Evolutionary conservation across 1,284 basidiomycete genomes (phyloP), one percentile per base, ranked within the genome.

Genomic region (Papiliotrema fonsecae): DNA sequence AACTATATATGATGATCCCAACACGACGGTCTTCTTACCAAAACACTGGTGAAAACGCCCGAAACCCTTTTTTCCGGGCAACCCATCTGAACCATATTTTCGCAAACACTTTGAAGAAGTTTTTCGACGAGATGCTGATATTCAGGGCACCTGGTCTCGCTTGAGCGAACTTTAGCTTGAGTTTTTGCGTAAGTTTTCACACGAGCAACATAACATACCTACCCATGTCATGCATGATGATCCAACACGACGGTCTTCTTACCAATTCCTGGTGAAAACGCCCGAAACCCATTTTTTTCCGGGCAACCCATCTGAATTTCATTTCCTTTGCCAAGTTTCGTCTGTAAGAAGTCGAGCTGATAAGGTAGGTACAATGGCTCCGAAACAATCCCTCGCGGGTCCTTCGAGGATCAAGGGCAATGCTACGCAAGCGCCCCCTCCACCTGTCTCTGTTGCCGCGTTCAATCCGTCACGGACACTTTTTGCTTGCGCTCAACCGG

Each of bases 11-110:
- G 69, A 70, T 65, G 69, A 70, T 70, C 56, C n/a, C 54, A 67
- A 63, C 69, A 70, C 69, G 69, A 70, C 69, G 69, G 69, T 70
- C 69, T 70, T 60, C 69, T 67, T 60, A 70, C 52, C 52, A n/a
- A n/a, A 49, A 56, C 43, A 41, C 50, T 56, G 62, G 62, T 64
- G 62, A 63, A 67, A 67, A 67, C 53, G 65, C 65, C 67, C 67
- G 65, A 66, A 64, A 61, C 65, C 67, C 61, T 57, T 57, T 58
- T 58, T 56, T 56, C 47, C 56, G 56, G 56, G 55, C 55, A 65
- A 48, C 61, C 55, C 50, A 58, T 64, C 67, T 67, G 65, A 67
- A 55, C 52, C 38, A n/a, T n/a, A n/a, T n/a, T n/a, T n/a, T n/a
- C n/a, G n/a, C 35, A 36, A n/a, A 36, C 30, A 7, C 39, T 27